Percentiles rank a stretch among this genome's conserved stretches.
phyloP scores from a whole-genome alignment of 441 rosid genomes.

The Brassica hybrid region DNA sequence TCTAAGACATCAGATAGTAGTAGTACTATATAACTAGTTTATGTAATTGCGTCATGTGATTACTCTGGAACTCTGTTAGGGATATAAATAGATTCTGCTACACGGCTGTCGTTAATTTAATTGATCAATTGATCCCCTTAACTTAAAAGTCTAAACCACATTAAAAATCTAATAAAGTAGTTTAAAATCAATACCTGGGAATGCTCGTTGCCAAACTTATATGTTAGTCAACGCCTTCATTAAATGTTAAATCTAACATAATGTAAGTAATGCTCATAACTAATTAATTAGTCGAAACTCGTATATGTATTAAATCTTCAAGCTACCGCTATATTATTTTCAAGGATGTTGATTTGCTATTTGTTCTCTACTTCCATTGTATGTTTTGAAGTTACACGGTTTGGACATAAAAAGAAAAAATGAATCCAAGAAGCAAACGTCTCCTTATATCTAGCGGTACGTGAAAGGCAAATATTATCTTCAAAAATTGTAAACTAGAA shows the following conservation, averaged over 20 bases:
- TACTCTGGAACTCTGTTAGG: constrained; percentile 33
- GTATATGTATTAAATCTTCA: too few species aligned
- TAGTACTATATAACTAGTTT: constrained; percentile 3
- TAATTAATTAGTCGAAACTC: too few species aligned
- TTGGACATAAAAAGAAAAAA: not conserved
- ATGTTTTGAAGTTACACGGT: not conserved
- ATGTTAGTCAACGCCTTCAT: constrained; percentile 38
- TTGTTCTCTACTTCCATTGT: not conserved
- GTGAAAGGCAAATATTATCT: not conserved
- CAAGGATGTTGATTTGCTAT: not conserved
- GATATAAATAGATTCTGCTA: constrained; percentile 36
- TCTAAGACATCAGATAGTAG: constrained; percentile 19
- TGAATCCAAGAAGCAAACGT: constrained; percentile 6
- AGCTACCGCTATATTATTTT: not conserved
- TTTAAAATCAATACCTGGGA: constrained; percentile 29
- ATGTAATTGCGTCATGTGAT: constrained; percentile 41
- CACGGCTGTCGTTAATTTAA: constrained; percentile 12
- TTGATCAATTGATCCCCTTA: constrained; percentile 17
- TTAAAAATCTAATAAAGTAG: not conserved
- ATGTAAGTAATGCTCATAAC: not conserved
- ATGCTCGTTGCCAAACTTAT: constrained; percentile 32
- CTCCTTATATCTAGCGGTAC: not conserved
- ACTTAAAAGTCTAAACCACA: constrained; percentile 13
- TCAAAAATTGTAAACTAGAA: not conserved
- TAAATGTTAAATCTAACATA: constrained; percentile 32